Evolutionary conservation across 2,329 filamentous ascomycete genomes (phyloP).

Genomic region (Ophiostoma pallidulum): DNA sequence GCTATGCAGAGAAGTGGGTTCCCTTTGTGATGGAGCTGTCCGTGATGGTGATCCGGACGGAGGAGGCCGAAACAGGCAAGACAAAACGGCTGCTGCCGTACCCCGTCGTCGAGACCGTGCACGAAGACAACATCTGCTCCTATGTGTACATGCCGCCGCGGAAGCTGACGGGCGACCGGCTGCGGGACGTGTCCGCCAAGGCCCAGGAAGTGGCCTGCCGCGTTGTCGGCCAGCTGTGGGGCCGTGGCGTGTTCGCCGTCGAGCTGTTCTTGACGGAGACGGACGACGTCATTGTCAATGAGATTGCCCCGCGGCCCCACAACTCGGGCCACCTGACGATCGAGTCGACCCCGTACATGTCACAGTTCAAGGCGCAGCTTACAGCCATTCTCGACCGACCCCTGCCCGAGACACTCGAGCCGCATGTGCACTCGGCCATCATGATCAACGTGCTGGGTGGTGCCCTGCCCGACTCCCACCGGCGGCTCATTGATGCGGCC

Average conservation of each 20-base stretch:
- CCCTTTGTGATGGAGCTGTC: conserved; percentile 80
- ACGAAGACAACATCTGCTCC: conserved; percentile 93
- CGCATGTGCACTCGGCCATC: conserved; percentile 52
- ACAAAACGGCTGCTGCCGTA: conserved; percentile 56
- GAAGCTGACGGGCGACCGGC: conserved; percentile 38
- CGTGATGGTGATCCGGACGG: conserved; percentile 89
- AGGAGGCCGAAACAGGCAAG: conserved; percentile 46
- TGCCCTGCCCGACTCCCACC: conserved; percentile 53
- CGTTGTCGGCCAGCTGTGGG: conserved; percentile 71
- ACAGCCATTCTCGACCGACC: conserved; percentile 67
- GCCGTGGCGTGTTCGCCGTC: conserved; percentile 89
- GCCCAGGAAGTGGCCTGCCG: conserved; percentile 70
- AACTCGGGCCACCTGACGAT: conserved; percentile 96
- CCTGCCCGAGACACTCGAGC: conserved; percentile 44
- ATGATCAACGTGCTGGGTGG: conserved; percentile 79
- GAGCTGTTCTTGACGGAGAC: conserved; percentile 86
- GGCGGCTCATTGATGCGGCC: conserved; percentile 37
- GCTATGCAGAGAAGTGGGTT: conserved; percentile 88
- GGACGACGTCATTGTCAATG: conserved; percentile 66
- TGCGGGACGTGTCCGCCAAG: conserved; percentile 46
- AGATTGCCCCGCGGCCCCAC: conserved; percentile 72
- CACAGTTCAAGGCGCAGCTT: conserved; percentile 87
- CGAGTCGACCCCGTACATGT: conserved; percentile 75
- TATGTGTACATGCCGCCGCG: conserved; percentile 76
- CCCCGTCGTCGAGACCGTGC: conserved; percentile 86